Evolutionary conservation across 768 basidiomycete species (phyloP), one percentile per base, ranked within the genome.

Genomic region (Holtermannia corniformis): DNA sequence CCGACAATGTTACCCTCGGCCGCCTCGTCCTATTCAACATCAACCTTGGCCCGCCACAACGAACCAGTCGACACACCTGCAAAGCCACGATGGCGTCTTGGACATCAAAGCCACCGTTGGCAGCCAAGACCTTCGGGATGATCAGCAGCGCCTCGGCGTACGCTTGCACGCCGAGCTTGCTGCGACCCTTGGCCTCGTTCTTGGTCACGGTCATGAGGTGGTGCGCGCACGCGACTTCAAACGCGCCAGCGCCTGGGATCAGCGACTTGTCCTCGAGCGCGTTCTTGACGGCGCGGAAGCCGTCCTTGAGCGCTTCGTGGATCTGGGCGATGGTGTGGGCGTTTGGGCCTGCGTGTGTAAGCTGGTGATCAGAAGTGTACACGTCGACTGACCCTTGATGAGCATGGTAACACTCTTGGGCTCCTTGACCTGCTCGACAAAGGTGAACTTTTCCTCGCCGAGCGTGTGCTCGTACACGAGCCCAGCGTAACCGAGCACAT

Each of bases 401-500:
- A 99, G 79, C 52, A 99, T 78, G 3, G 95, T 97, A 49, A 96
- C 95, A 52, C 83, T 85, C 78, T 87, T 92, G 24, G 95, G 93
- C 55, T 85, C 81, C 74, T 85, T 88, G 72, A 96, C 93, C 59
- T 99, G 87, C 74, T 97, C 95, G 51, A 99, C 78, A 69, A 97
- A 97, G 0, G 95, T 99, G 74, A 80, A 99, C 70, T 97, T 99
- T 70, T 99, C 95, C 75, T 99, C 95, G 60, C 95, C 95, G 26
- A 99, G 81, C 19, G 92, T 96, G 74, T 96, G 91, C 75, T 99
- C 95, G 76, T 99, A 99, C 25, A 99, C 90, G 57, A 97, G 82
- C 7, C 95, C 95, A 41, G 95, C 95, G 86, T 88, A 95, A 26
- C 95, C 95, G 47, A 99, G 82, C 27, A 89, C 79, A 49, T 85